Percentiles rank a stretch among this genome's conserved stretches.
Conservation (phyloP, 2,329 filamentous ascomycete genomes). For the Chaetomiaceae sp. region DNA sequence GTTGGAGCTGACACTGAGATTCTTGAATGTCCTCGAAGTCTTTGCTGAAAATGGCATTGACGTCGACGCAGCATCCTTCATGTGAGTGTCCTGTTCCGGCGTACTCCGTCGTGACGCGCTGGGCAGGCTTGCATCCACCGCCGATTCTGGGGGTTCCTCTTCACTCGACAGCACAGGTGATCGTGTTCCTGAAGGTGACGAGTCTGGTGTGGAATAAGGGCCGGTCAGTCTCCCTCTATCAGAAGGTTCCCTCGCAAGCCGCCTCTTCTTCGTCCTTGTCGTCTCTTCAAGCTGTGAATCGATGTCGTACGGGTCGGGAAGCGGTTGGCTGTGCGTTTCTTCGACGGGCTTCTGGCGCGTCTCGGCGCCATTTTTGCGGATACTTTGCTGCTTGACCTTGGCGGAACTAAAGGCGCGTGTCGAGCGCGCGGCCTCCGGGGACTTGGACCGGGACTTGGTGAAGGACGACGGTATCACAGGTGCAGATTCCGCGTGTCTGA, state of each 20-base stretch:
- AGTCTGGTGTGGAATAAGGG: slow-evolving; percentile 26
- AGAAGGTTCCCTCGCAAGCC: slow-evolving; percentile 19
- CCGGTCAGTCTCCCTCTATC: slow-evolving; percentile 16
- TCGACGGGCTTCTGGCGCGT: slow-evolving; percentile 5
- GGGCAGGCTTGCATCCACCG: slow-evolving; percentile 3
- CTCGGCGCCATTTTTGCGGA: slow-evolving; percentile 4
- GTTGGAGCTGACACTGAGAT: slow-evolving; percentile 21
- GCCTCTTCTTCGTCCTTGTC: slow-evolving; percentile 22
- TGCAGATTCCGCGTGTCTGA: slow-evolving; percentile 17
- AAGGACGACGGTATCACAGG: slow-evolving; percentile 14
- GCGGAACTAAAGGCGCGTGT: slow-evolving; percentile 3
- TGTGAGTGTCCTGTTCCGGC: slow-evolving; percentile 20
- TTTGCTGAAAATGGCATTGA: slow-evolving; percentile 23
- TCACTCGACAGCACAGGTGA: slow-evolving; percentile 9
- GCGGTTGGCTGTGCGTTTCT: slow-evolving; percentile 22
- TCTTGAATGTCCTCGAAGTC: slow-evolving; percentile 23
- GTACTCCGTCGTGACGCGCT: slow-evolving; percentile 10
- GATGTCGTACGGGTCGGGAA: slow-evolving; percentile 16
- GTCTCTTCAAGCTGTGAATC: slow-evolving; percentile 16
- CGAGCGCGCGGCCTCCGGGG: slow-evolving; percentile 17
- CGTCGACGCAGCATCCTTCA: slow-evolving; percentile 14
- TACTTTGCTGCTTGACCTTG: slow-evolving; percentile 10
- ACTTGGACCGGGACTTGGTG: slow-evolving; percentile 14
- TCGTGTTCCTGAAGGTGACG: slow-evolving; percentile 19
- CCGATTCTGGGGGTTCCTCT: slow-evolving; percentile 13